Evolutionary conservation across 306 rosid species (phyloP).

Genomic region (Lathyrus tuberosus): DNA sequence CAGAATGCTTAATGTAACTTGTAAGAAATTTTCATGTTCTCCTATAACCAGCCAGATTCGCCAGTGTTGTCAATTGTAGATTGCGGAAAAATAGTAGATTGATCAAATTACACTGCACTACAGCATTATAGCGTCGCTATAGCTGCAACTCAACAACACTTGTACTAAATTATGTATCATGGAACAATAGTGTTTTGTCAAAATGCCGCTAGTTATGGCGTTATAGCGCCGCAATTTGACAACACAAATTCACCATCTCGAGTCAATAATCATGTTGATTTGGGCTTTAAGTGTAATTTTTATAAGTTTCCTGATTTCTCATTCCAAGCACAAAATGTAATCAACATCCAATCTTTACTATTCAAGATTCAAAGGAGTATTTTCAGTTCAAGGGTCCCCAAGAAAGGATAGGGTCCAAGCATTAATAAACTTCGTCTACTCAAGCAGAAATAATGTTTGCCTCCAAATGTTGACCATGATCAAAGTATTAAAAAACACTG

Average conservation of each 20-base stretch:
- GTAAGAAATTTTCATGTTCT: slow-evolving; percentile 2
- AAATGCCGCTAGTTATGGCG: not conserved
- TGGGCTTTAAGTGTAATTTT: not conserved
- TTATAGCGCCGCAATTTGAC: not conserved
- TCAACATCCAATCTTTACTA: slow-evolving; percentile 12
- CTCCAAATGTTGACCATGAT: not conserved
- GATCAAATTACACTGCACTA: not conserved
- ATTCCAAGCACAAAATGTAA: not conserved
- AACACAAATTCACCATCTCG: not conserved
- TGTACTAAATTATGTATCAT: not conserved
- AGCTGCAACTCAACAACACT: not conserved
- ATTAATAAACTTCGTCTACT: slow-evolving; percentile 4
- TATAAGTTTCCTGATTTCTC: not conserved
- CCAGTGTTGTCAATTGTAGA: not conserved
- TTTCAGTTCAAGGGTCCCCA: not conserved
- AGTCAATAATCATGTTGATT: not conserved
- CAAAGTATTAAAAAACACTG: not conserved
- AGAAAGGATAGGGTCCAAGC: not conserved
- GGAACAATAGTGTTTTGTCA: not conserved
- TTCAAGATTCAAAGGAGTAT: slow-evolving; percentile 24
- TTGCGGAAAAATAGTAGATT: not conserved
- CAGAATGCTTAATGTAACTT: not conserved
- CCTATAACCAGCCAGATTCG: slow-evolving; percentile 10
- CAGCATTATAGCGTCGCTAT: not conserved
- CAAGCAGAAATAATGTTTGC: not conserved